Evolutionary conservation across 805 yeast genomes (phyloP).

Genomic region (Saccharomycopsis schoenii): DNA sequence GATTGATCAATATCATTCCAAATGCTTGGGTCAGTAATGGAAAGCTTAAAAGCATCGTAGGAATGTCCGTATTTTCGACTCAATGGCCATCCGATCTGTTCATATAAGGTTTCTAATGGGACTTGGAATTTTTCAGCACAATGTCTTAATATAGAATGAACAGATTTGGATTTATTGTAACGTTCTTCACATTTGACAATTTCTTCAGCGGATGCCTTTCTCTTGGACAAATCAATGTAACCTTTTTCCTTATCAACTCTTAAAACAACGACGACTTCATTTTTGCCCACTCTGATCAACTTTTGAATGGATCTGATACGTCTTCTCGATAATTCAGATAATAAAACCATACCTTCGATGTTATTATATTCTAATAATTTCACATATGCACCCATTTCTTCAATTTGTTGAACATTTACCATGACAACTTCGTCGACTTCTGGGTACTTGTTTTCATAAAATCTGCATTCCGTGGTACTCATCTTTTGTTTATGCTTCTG

Average conservation of each 20-base stretch:
- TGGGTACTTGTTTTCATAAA: slow-evolving; percentile 96
- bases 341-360: slow-evolving; percentile 96
- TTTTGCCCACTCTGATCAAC: slow-evolving; percentile 94
- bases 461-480: slow-evolving; percentile 90
- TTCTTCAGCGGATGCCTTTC: slow-evolving; percentile 97
- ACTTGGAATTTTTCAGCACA: slow-evolving; percentile 95
- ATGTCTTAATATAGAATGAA: slow-evolving; percentile 95
- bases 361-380: slow-evolving; percentile 93
- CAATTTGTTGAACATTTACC: slow-evolving; percentile 97
- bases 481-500: slow-evolving; percentile 27
- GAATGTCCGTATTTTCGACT: slow-evolving; percentile 94
- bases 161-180: slow-evolving; percentile 93
- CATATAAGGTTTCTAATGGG: slow-evolving; percentile 76
- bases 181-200: slow-evolving; percentile 95
- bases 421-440: slow-evolving; percentile 98
- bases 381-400: slow-evolving; percentile 99
- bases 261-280: slow-evolving; percentile 94
- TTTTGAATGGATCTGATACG: slow-evolving; percentile 97
- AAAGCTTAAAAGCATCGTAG: slow-evolving; percentile 92
- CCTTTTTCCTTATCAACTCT: slow-evolving; percentile 99
- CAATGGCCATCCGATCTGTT: slow-evolving; percentile 93
- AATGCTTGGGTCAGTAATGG: slow-evolving; percentile 80
- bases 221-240: slow-evolving; percentile 92
- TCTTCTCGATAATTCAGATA: slow-evolving; percentile 94
- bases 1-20: slow-evolving; percentile 75